Evolutionary conservation across 352 stramenopile genomes (phyloP), one percentile per base, ranked within the genome.

Genomic region (Globisporangium mamillatum): DNA sequence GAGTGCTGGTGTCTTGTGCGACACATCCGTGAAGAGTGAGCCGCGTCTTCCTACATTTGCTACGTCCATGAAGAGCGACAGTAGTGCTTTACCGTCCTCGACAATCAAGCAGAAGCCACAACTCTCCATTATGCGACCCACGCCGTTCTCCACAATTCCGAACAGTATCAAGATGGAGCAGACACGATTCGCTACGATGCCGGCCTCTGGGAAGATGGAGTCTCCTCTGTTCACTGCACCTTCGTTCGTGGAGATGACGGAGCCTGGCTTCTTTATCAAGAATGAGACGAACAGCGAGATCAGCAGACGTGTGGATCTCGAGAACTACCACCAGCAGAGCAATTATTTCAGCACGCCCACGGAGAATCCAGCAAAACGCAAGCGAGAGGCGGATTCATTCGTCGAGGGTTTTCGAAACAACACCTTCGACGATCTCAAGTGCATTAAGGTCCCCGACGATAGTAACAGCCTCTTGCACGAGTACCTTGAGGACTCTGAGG

Each of bases 401-500:
- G 58, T 71, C 34, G 66, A 71, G 41, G 60, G 66, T 3, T 34
- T 71, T 36, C 66, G 66, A 34, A 66, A 71, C 66, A 59, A 70
- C 58, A 66, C 32, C 32, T 12, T 12, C 32, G 32, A 71, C 50
- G 54, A 60, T 8, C 56, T 70, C 27, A 73, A 70, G 68, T 14
- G 38, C 38, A 4, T 14, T 14, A 46, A 46, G 12, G 38, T 46
- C 4, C 29, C 29, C 38, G 38, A 46, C 5, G 38, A 46, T 46
- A 46, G 3, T 18, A 46, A 20, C 38, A 46, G 12, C 1, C 38
- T 46, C 38, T 20, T 46, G 38, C 3, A 20, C 3, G 38, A 20
- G 38, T 46, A 46, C 10, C 38, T 46, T 4, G 12, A 46, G 12
- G 38, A 20, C 14, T 46, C 38, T 46, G 38, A 46, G 38, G 38